phyloP scores from a whole-genome alignment of 768 basidiomycete species.

The Agaricus sinodeliciosus region DNA sequence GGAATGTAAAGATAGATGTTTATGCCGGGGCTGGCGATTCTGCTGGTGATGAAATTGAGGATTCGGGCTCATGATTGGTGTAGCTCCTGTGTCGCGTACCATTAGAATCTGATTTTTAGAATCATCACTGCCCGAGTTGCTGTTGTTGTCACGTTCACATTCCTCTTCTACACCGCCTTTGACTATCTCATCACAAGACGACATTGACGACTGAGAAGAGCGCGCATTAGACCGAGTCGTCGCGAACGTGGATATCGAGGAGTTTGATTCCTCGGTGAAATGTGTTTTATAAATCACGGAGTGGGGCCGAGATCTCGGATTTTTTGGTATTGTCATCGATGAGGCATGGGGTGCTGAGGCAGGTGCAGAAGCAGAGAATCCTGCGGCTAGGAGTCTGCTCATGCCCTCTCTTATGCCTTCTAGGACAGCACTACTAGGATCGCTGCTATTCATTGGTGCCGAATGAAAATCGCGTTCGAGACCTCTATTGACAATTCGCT shows the following conservation, averaged over 20 bases:
- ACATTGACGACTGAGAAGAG: constrained; percentile 38
- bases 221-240: constrained; percentile 21
- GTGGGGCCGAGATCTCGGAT: constrained; percentile 1
- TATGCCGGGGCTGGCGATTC: constrained; percentile 9
- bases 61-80: constrained; percentile 43
- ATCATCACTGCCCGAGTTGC: constrained; percentile 13
- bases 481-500: constrained; percentile 65
- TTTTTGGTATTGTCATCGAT: neutral
- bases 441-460: neutral
- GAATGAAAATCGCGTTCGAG: constrained; percentile 30
- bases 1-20: neutral
- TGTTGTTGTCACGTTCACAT: constrained; percentile 14
- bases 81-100: constrained; percentile 43
- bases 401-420: constrained; percentile 60
- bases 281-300: constrained; percentile 18
- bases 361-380: constrained; percentile 16
- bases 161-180: neutral
- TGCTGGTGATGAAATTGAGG: constrained; percentile 33
- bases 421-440: constrained; percentile 19
- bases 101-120: constrained; percentile 28
- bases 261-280: constrained; percentile 20
- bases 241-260: constrained; percentile 23
- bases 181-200: constrained; percentile 34
- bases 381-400: constrained; percentile 49
- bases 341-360: constrained; percentile 1